These are phyloP conservation scores for Ophiocordyceps polyrhachis-furcata DNA, from an alignment of 2,329 filamentous ascomycete species.

Conservation along the genomic window DNA sequence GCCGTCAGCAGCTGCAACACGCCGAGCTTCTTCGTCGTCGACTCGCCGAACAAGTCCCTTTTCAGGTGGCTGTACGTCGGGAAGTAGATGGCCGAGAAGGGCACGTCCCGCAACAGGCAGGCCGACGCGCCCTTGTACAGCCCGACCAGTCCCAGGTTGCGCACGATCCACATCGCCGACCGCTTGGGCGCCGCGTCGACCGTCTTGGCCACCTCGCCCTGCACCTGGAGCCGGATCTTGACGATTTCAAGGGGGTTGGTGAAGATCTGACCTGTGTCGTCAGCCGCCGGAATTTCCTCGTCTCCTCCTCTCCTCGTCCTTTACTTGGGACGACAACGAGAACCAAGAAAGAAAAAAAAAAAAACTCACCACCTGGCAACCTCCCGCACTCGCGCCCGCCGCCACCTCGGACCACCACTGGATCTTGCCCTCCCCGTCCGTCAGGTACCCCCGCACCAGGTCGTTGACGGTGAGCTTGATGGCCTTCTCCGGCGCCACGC, in stretches of 20 bases:
- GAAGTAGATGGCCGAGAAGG: conserved; percentile 98
- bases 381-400: conserved; percentile 77
- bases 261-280: conserved; percentile 46
- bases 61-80: conserved; percentile 91
- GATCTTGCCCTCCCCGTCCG: conserved; percentile 61
- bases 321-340: not conserved
- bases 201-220: conserved; percentile 84
- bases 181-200: conserved; percentile 68
- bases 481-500: conserved; percentile 97
- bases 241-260: conserved; percentile 98
- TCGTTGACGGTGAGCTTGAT: conserved; percentile 99
- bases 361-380: conserved; percentile 80
- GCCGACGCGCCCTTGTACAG: conserved; percentile 94
- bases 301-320: not conserved
- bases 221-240: conserved; percentile 95
- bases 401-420: conserved; percentile 54
- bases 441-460: conserved; percentile 59
- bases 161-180: conserved; percentile 94
- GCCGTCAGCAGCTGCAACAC: conserved; percentile 81
- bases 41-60: conserved; percentile 83
- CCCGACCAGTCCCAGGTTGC: conserved; percentile 81
- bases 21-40: conserved; percentile 68
- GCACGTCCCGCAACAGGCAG: conserved; percentile 86
- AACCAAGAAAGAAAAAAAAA: conserved; percentile 1
- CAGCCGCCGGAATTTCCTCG: not conserved